Evolutionary conservation across 495 filamentous ascomycete genomes (phyloP).

Genomic region (Cairneyella variabilis): DNA sequence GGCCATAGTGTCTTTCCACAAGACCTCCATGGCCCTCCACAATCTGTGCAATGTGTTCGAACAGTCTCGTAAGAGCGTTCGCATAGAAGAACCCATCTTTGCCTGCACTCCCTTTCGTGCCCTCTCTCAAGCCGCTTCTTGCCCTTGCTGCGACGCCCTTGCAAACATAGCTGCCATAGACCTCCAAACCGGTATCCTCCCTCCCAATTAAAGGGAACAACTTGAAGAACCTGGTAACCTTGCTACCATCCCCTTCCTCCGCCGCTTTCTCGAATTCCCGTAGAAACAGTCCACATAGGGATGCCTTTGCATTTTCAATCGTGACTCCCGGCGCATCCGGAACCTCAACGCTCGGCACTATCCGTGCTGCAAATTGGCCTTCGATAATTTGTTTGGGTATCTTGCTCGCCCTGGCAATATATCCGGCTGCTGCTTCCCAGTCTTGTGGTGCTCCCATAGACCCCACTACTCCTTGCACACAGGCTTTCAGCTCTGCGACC

Average conservation of each 20-base stretch:
- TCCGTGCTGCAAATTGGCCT: conserved; percentile 84
- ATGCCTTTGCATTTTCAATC: conserved; percentile 80
- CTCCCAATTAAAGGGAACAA: conserved; percentile 92
- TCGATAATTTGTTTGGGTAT: conserved; percentile 75
- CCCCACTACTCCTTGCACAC: conserved; percentile 89
- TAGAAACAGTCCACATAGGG: conserved; percentile 82
- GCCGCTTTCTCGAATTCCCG: conserved; percentile 94
- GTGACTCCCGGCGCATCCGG: conserved; percentile 88
- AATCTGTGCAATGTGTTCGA: conserved; percentile 96
- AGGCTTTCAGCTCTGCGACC: conserved; percentile 92
- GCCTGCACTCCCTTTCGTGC: conserved; percentile 38
- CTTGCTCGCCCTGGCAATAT: conserved; percentile 74
- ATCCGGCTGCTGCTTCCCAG: conserved; percentile 94
- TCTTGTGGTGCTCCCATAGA: conserved; percentile 98
- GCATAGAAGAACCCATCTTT: conserved; percentile 85
- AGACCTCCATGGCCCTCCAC: conserved; percentile 85
- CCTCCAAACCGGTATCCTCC: conserved; percentile 83
- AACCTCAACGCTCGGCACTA: conserved; percentile 93
- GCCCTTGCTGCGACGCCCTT: conserved; percentile 84
- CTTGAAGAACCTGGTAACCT: conserved; percentile 96
- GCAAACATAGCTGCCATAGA: conserved; percentile 93
- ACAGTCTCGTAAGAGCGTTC: conserved; percentile 82
- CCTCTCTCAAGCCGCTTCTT: conserved; percentile 68
- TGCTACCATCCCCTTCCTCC: conserved; percentile 74
- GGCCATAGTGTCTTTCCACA: conserved; percentile 90